Evolutionary conservation across 2,329 filamentous ascomycete genomes (phyloP), one percentile per base, ranked within the genome.

Genomic region (Fusarium poae): DNA sequence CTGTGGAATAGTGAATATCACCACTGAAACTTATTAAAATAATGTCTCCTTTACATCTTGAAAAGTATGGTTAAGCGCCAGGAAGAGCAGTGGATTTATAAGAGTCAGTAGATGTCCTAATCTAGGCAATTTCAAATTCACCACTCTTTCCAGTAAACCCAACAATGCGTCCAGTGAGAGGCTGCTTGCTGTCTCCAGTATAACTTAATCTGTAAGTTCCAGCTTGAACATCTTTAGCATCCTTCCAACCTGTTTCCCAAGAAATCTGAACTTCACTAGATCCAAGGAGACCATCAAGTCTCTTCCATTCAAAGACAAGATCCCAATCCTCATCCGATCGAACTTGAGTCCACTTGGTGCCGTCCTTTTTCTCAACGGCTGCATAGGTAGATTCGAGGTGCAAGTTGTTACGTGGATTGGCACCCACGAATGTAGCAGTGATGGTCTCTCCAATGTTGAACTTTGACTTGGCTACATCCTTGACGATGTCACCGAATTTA

Each of bases 291-390:
- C 59, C 59, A 18, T 62, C 57, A 9, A 62, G n/a, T 3, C 59
- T 54, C 21, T 46, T 62, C 59, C 59, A 62, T 8, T 55, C 57
- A 42, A 62, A 62, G 0, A 62, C 29, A 3, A 62, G 29, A 35
- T 62, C 59, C 59, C 59, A 62, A 2, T 62, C 59, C 1, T 62
- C 46, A 5, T 62, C 59, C 5, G 46, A 35, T 1, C 57, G 46
- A 10, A 62, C 40, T 2, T 62, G 29, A 10, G 30, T 43, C 59
- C 59, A 62, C 0, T 35, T 21, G 0, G 59, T 46, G 0, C 40
- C 57, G 1, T 35, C 40, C 18, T 62, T 62, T 10, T 20, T 62
- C 23, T 62, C 59, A 2, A 62, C 59, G 5, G 45, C 46, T 0
- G 57, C 59, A 21, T 46, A 62, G 0, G 59, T 62, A 13, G 42